A percentile compares a stretch with the other conserved stretches of the same genome.
These are phyloP conservation scores for Microsporum ferrugineum DNA, from an alignment of 2,329 filamentous ascomycete species.

Conservation along the genomic window DNA sequence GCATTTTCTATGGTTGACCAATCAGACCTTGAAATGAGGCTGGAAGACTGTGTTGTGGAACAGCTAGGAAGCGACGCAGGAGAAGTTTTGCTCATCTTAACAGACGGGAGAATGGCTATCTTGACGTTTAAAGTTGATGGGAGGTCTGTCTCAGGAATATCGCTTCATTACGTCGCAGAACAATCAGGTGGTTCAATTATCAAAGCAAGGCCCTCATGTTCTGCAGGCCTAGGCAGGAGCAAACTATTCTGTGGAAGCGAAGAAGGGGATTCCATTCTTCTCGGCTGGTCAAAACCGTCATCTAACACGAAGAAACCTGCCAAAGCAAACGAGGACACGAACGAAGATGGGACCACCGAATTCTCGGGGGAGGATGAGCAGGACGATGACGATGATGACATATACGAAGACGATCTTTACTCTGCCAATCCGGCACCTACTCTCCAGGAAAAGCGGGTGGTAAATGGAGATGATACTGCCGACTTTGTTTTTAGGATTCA, in stretches of 20 bases:
- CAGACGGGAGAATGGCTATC: conserved; percentile 61
- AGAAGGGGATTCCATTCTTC: conserved; percentile 63
- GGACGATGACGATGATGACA: conserved; percentile 51
- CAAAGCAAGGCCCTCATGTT: conserved; percentile 54
- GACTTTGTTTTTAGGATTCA: conserved; percentile 65
- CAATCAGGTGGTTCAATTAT: conserved; percentile 55
- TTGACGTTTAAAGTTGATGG: conserved; percentile 80
- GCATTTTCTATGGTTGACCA: conserved; percentile 80
- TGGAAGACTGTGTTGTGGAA: conserved; percentile 73
- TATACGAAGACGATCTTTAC: conserved; percentile 44
- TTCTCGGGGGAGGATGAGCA: conserved; percentile 47
- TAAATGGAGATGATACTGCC: conserved; percentile 24
- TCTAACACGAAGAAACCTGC: conserved; percentile 50
- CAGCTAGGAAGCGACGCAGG: conserved; percentile 63
- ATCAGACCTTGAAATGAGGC: conserved; percentile 61
- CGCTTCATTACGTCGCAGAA: conserved; percentile 52
- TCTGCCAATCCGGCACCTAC: conserved; percentile 19
- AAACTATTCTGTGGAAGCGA: conserved; percentile 78
- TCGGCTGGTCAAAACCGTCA: conserved; percentile 66
- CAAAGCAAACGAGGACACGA: conserved; percentile 27
- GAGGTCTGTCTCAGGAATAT: conserved; percentile 76
- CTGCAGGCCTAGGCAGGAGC: conserved; percentile 55
- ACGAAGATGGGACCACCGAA: conserved; percentile 25
- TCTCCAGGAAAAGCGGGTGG: conserved; percentile 13
- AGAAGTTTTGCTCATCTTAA: conserved; percentile 73